Evolutionary conservation across 1,284 basidiomycete species (phyloP), one percentile per base, ranked within the genome.

Genomic region (Rhodotorula sp.): DNA sequence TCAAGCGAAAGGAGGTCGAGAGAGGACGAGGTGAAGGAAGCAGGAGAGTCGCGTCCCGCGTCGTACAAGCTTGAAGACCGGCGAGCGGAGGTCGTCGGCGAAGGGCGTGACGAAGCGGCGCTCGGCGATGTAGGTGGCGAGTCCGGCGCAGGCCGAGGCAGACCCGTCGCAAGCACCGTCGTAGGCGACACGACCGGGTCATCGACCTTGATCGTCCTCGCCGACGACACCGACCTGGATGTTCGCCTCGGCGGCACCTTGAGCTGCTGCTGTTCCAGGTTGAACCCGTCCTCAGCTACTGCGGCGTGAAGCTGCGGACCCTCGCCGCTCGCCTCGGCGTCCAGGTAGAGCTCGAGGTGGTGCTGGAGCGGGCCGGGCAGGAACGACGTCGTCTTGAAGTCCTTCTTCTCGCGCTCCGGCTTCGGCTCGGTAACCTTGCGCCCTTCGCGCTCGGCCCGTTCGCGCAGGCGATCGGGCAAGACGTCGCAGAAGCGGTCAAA

Each of bases 351-450:
- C 42, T 80, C 73, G 70, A 87, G 81, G 4, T 82, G 83, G 74
- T 86, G 84, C 74, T 83, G 84, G 49, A 84, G 80, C 27, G 83
- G 79, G 8, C 81, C 72, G 2, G 83, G 80, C n/a, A 82, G 71
- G 72, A 84, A 87, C 1, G 82, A 82, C 10, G 84, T 84, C 64
- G 82, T 83, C 74, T 86, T 86, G 81, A 87, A 85, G 19, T 77
- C 73, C 46, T 64, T 62, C 63, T 74, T 77, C 34, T 80, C 61
- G 14, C 21, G 41, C 59, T 48, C 41, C 7, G 10, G 16, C 19
- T 45, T 16, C 17, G 1, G 41, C 4, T 49, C 23, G 7, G 12
- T 42, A 12, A 46, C 17, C 23, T 25, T 19, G 3, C 59, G 45
- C 0, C 54, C 58, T n/a, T 71, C 66, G n/a, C n/a, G n/a, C 44